Conservation (phyloP, 768 basidiomycete species). For the Plicaturopsis crispa region DNA sequence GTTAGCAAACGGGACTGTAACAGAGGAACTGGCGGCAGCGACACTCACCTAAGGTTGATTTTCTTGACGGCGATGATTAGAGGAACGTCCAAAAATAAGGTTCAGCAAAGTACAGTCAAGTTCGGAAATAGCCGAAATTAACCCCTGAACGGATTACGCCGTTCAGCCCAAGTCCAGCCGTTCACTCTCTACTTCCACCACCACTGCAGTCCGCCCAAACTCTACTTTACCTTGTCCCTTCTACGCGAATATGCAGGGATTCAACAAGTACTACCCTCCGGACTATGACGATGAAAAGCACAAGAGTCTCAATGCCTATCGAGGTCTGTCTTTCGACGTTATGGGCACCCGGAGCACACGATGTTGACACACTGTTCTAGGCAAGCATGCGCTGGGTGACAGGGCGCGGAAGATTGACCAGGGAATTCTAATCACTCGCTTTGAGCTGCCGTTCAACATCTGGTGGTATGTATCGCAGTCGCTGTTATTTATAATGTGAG, state of each 20-base stretch:
- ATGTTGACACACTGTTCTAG: too few relatives aligned
- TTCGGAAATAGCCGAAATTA: too few relatives aligned
- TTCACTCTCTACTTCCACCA: too few relatives aligned
- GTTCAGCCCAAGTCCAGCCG: too few relatives aligned
- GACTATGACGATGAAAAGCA: conserved; percentile 69
- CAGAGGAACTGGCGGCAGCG: not conserved
- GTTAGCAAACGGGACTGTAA: not conserved
- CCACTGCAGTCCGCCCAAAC: too few relatives aligned
- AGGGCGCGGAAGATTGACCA: conserved; percentile 93
- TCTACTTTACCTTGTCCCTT: too few relatives aligned
- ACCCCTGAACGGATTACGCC: too few relatives aligned
- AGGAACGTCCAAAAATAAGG: too few relatives aligned
- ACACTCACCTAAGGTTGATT: conserved; percentile 1
- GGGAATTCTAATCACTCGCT: conserved; percentile 91
- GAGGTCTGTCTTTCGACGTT: conserved; percentile 52
- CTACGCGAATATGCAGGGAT: too few relatives aligned
- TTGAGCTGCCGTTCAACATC: conserved; percentile 94
- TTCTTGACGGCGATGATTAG: not conserved
- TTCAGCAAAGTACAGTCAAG: too few relatives aligned
- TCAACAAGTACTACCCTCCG: conserved; percentile 77
- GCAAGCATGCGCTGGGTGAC: conserved; percentile 91
- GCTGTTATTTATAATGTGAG: conserved; percentile 2
- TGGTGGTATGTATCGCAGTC: conserved; percentile 64
- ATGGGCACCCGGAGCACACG: too few relatives aligned
- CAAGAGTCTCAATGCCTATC: conserved; percentile 62